Base-by-base conservation (phyloP, 225 moss, liverwort and hornwort genomes). In the Marchantia polymorpha region DNA sequence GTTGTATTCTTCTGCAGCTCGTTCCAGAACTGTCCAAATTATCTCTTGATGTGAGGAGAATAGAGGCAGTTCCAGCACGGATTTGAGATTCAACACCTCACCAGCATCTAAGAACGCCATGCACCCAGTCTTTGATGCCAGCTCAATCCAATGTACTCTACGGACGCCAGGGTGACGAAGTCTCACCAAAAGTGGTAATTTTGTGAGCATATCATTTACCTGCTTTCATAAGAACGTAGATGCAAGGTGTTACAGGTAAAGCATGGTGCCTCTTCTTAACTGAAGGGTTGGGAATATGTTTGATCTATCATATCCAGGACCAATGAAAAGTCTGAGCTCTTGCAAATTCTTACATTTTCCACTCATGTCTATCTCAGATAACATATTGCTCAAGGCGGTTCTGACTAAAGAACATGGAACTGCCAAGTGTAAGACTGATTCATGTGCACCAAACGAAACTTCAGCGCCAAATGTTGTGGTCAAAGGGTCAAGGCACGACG, bases 1-100 rank as follows among this genome's bases (percentile, higher is more conserved):
- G 77, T 86, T 88, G 77, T 88, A 88, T 55, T 88, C 88, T 84
- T 88, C 86, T 16, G 88, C 79, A 73, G 88, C 88, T 65, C 88
- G 75, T 74, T 88, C 88, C 59, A 88, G 77, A 8, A 86, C 77
- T 12, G 79, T 77, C 76, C 82, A 84, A 61, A 86, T 78, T 53
- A 80, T 80, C 31, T 83, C 85, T 77, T 85, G 81, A 54, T 85
- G 81, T 73, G 85, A 83, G 52, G 51, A 77, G 71, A 80, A 66
- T 31, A 85, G 59, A n/a, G 88, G 82, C 74, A 88, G 64, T 20
- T 86, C 86, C 68, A 88, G 61, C 54, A 88, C 83, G 58, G 82
- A 78, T 80, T 80, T 77, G 60, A 88, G 69, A 53, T 78, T 85
- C 68, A 85, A 64, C 22, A 82, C 88, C 61, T 88, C 88, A 56